Evolutionary conservation across 179 eudicot species (phyloP).

Genomic region (Carnegiea gigantea): DNA sequence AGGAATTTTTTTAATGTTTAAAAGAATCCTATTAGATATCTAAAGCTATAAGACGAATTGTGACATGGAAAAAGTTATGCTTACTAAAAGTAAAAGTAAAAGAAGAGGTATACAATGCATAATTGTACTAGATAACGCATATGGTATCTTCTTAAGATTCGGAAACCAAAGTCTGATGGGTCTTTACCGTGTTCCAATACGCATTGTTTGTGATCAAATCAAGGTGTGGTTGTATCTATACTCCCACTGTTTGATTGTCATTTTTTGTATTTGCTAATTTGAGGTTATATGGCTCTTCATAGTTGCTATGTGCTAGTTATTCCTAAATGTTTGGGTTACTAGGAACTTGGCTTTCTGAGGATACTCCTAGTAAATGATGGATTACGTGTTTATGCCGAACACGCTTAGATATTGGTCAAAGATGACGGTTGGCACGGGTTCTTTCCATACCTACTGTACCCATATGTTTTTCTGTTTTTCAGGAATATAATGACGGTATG

Average conservation of each 20-base stretch:
- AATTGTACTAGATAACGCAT: conserved; percentile 3
- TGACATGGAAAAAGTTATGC: conserved; percentile 26
- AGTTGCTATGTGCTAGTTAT: neutral
- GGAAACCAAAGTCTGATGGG: neutral
- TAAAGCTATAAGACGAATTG: conserved; percentile 27
- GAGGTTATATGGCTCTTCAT: neutral
- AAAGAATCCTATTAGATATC: conserved; percentile 36
- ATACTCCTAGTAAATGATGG: neutral
- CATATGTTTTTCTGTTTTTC: neutral
- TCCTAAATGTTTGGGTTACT: neutral
- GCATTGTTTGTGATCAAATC: neutral
- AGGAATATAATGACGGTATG: neutral
- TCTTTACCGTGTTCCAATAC: neutral
- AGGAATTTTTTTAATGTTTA: conserved; percentile 24
- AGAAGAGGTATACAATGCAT: conserved; percentile 5
- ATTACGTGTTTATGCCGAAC: conserved; percentile 1
- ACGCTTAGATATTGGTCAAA: conserved; percentile 21
- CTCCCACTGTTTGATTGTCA: neutral
- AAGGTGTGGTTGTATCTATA: neutral
- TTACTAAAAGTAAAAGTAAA: conserved; percentile 21
- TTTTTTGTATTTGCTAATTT: neutral
- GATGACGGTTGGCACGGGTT: conserved; percentile 22
- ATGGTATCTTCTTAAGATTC: neutral
- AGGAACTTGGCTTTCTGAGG: neutral
- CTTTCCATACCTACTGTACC: conserved; percentile 1